phyloP scores from a whole-genome alignment of 2,329 filamentous ascomycete genomes.

The Boeremia exigua region DNA sequence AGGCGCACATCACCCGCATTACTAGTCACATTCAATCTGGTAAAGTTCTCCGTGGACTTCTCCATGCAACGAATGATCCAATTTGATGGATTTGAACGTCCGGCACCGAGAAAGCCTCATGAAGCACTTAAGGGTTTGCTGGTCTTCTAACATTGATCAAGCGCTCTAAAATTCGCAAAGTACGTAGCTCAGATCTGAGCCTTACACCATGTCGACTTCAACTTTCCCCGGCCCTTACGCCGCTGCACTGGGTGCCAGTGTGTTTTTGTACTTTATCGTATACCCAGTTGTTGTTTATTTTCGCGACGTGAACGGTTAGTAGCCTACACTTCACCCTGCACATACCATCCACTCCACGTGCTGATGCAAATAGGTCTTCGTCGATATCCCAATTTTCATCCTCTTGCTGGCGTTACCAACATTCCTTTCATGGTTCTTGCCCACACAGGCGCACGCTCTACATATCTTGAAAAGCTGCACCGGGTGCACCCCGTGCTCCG shows the following conservation, averaged over 20 bases:
- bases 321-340: background rate
- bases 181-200: conserved; percentile 1
- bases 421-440: conserved; percentile 57
- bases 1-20: background rate
- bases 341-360: background rate
- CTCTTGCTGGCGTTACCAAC: conserved; percentile 56
- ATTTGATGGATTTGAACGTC: conserved; percentile 2
- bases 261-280: conserved; percentile 48
- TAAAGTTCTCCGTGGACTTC: conserved; percentile 25
- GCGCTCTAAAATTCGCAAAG: background rate
- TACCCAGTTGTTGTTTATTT: conserved; percentile 54
- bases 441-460: conserved; percentile 53
- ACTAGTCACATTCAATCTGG: conserved; percentile 9
- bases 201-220: conserved; percentile 21
- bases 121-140: conserved; percentile 20
- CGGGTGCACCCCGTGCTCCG: conserved; percentile 54
- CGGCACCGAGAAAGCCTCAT: background rate
- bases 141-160: conserved; percentile 9
- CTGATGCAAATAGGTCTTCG: conserved; percentile 47
- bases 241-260: conserved; percentile 26
- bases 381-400: conserved; percentile 56
- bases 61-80: conserved; percentile 5
- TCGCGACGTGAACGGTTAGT: conserved; percentile 52
- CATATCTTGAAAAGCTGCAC: conserved; percentile 53
- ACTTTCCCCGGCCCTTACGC: conserved; percentile 32